A percentile compares a stretch with the other conserved stretches of the same genome.
Conservation (phyloP, 2,329 filamentous ascomycete genomes). For the Diaporthe batatas region DNA sequence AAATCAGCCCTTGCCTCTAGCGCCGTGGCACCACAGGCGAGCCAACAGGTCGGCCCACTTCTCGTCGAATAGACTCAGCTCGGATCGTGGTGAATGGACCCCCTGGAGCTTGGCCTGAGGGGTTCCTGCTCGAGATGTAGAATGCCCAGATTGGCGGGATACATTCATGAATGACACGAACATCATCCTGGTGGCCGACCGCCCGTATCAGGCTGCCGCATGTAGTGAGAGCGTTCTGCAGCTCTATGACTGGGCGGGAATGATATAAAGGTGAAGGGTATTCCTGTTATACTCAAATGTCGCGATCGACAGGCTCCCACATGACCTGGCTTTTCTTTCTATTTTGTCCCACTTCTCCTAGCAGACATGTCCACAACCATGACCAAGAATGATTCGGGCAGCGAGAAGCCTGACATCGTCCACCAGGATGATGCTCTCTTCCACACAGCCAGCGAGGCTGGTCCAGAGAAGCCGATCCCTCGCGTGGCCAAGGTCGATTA, state of each 20-base stretch:
- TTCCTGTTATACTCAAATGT: background rate
- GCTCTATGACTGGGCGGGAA: background rate
- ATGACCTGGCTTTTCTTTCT: background rate
- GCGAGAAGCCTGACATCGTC: conserved; percentile 17
- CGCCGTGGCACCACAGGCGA: conserved; percentile 22
- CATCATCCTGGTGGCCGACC: background rate
- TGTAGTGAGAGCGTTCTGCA: background rate
- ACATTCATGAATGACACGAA: conserved; percentile 29
- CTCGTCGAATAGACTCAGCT: conserved; percentile 20
- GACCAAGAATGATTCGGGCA: conserved; percentile 7
- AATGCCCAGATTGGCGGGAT: conserved; percentile 2
- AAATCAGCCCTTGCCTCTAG: conserved; percentile 18
- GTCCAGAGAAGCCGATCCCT: conserved; percentile 21
- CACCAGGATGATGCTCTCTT: conserved; percentile 26
- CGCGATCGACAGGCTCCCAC: background rate
- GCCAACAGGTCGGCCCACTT: conserved; percentile 23
- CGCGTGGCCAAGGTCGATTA: conserved; percentile 21
- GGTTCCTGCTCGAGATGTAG: background rate
- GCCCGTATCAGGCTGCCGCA: background rate
- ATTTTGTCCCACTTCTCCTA: background rate
- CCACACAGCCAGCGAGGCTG: conserved; percentile 20
- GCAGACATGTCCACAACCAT: conserved; percentile 13
- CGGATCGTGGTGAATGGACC: conserved; percentile 8
- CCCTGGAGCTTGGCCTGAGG: conserved; percentile 23
- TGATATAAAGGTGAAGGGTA: conserved; percentile 11